Percentiles rank a stretch among this genome's conserved stretches.
These are phyloP conservation scores for Rhynchospora pubera DNA, from an alignment of 176 grass and related monocot species.

Conservation along the genomic window DNA sequence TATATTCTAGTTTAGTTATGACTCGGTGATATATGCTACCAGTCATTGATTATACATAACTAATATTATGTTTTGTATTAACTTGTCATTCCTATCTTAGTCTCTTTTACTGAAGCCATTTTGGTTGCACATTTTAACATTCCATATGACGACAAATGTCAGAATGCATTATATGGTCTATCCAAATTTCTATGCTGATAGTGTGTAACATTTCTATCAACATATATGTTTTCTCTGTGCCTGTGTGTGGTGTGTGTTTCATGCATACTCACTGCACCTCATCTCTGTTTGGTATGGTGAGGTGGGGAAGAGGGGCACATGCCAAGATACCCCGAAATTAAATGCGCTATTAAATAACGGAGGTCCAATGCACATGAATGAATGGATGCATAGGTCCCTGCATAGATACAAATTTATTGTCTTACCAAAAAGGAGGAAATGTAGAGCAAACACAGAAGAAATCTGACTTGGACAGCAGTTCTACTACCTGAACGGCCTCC, in stretches of 20 bases:
- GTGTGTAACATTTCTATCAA: conserved; percentile 1
- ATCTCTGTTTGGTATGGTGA: not conserved
- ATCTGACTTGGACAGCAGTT: not conserved
- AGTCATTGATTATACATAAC: too few species aligned
- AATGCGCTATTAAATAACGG: conserved; percentile 19
- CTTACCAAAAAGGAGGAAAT: conserved; percentile 5
- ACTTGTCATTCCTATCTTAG: too few species aligned
- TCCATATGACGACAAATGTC: not conserved
- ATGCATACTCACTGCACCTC: not conserved
- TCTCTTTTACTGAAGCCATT: too few species aligned
- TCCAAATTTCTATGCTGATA: not conserved
- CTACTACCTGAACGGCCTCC: not conserved
- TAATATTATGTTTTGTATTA: too few species aligned
- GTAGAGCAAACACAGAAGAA: not conserved
- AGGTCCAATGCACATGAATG: conserved; percentile 1
- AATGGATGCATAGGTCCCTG: not conserved
- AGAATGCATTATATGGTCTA: not conserved
- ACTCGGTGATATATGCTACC: too few species aligned
- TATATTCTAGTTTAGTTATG: too few species aligned
- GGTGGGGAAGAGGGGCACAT: conserved; percentile 6
- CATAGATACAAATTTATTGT: not conserved
- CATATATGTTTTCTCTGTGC: not conserved
- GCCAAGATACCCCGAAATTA: conserved; percentile 21
- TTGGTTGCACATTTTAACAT: not conserved
- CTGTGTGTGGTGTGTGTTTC: not conserved